These are phyloP conservation scores for Porodaedalea pini DNA, from an alignment of 1,284 basidiomycete species.

Conservation along the genomic window DNA sequence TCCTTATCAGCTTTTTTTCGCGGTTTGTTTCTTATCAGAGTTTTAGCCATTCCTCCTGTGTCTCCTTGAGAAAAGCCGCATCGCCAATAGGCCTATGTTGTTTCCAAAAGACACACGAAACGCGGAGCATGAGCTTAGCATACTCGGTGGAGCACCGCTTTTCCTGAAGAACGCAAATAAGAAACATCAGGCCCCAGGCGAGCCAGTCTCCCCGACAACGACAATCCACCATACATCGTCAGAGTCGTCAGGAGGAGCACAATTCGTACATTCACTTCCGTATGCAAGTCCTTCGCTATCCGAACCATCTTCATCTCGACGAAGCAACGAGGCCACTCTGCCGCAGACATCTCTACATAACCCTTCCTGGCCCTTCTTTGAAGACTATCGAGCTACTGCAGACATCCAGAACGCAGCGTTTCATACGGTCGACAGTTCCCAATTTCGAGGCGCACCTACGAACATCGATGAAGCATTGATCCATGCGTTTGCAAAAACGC, in stretches of 20 bases:
- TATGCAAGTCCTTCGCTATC: not conserved
- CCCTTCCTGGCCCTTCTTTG: not conserved
- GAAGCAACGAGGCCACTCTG: not conserved
- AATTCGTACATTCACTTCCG: no score
- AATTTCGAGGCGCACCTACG: no score
- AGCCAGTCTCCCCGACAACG: not conserved
- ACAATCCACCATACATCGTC: not conserved
- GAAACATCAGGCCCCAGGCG: not conserved
- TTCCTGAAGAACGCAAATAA: not conserved
- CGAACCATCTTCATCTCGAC: not conserved
- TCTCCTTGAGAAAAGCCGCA: constrained; percentile 7
- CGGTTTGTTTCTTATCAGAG: not conserved
- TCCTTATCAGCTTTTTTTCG: not conserved
- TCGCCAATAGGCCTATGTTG: constrained; percentile 1
- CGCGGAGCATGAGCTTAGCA: constrained; percentile 8
- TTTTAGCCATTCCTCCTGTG: constrained; percentile 13
- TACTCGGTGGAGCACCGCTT: constrained; percentile 9
- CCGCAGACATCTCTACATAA: not conserved
- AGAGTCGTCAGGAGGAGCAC: no score
- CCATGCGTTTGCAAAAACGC: no score
- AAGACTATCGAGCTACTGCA: not conserved
- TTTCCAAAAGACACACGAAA: not conserved
- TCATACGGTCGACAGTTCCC: no score
- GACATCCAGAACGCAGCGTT: no score
- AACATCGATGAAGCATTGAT: no score